phyloP scores from a whole-genome alignment of 2,329 filamentous ascomycete genomes.

The Aureobasidium melanogenum region DNA sequence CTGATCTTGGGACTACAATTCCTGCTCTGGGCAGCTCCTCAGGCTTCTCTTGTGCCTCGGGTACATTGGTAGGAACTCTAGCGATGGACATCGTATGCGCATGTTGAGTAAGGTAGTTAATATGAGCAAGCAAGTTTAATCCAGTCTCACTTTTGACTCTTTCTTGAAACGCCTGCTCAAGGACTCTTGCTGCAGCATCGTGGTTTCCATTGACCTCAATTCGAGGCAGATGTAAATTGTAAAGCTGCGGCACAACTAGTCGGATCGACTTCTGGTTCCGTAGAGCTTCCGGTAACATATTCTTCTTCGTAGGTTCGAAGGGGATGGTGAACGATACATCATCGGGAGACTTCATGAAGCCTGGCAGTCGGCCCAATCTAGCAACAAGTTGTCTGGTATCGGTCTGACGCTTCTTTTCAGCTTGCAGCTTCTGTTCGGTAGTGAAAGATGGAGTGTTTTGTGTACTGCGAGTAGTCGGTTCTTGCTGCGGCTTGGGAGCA shows the following conservation, averaged over 20 bases:
- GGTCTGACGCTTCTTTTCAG: conserved; percentile 53
- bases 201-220: conserved; percentile 58
- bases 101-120: conserved; percentile 67
- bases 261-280: conserved; percentile 55
- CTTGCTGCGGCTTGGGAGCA: background rate
- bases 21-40: background rate
- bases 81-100: conserved; percentile 54
- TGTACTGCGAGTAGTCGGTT: background rate
- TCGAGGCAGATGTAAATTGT: conserved; percentile 60
- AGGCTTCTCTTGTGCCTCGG: background rate
- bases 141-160: conserved; percentile 49
- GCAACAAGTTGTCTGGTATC: conserved; percentile 68
- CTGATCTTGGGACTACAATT: background rate
- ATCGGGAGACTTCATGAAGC: conserved; percentile 61
- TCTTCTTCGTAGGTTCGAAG: conserved; percentile 54
- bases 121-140: conserved; percentile 59
- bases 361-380: conserved; percentile 57
- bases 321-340: conserved; percentile 63
- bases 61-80: background rate
- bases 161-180: conserved; percentile 57
- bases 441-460: conserved; percentile 35
- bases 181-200: conserved; percentile 48
- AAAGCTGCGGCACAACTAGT: conserved; percentile 60
- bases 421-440: conserved; percentile 51
- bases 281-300: conserved; percentile 53